Evolutionary conservation across 495 filamentous ascomycete species (phyloP).

Genomic region (Penicillium coprophilum): DNA sequence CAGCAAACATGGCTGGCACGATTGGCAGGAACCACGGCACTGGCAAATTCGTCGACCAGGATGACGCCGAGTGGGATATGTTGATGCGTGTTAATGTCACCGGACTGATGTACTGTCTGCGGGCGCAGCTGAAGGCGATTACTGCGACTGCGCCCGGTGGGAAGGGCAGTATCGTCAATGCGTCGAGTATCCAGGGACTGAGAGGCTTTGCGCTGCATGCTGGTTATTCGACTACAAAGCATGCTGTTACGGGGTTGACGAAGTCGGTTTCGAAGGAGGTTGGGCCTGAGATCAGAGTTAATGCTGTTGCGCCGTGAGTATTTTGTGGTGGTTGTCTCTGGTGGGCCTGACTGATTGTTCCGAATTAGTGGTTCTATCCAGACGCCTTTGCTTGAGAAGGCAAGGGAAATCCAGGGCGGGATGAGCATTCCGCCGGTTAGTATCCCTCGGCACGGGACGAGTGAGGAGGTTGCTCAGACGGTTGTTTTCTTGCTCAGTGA

Average conservation of each 20-base stretch:
- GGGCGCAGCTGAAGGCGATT: conserved; percentile 52
- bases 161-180: conserved; percentile 59
- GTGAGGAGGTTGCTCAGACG: conserved; percentile 52
- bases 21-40: conserved; percentile 39
- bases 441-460: conserved; percentile 44
- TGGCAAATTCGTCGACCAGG: conserved; percentile 37
- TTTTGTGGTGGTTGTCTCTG: conserved; percentile 13
- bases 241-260: conserved; percentile 60
- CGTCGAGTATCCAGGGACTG: conserved; percentile 54
- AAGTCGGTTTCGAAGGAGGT: conserved; percentile 58
- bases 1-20: conserved; percentile 58
- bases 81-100: conserved; percentile 57
- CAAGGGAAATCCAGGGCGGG: conserved; percentile 36
- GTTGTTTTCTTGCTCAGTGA: conserved; percentile 58
- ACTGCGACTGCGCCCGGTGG: conserved; percentile 29
- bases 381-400: conserved; percentile 48
- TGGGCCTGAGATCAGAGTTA: conserved; percentile 57
- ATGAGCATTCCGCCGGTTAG: conserved; percentile 36
- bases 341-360: not conserved
- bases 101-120: conserved; percentile 57
- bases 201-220: conserved; percentile 47
- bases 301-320: conserved; percentile 55
- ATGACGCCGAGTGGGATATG: conserved; percentile 52
- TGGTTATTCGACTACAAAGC: conserved; percentile 58
- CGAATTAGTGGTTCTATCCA: conserved; percentile 50